Conservation (phyloP, 371 early-diverging fungal genomes). For the Fennellomyces sp. region DNA sequence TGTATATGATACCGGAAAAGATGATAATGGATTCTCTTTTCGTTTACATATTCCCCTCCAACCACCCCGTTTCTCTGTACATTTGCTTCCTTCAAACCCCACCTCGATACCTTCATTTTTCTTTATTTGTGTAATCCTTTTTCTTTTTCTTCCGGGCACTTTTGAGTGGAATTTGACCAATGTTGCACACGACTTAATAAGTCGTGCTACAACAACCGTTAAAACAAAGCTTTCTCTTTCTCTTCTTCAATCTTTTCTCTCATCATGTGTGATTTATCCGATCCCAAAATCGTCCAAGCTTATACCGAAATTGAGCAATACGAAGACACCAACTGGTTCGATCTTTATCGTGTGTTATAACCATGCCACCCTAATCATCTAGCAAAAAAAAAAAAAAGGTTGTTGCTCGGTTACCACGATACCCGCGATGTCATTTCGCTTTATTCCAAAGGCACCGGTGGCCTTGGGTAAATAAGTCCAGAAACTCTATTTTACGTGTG, state of each 20-base stretch:
- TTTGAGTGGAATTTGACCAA: neutral
- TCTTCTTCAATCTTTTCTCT: neutral
- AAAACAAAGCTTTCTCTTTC: neutral
- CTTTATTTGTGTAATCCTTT: neutral
- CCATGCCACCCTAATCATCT: neutral
- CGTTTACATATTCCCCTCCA: conserved; percentile 3
- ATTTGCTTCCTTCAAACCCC: neutral
- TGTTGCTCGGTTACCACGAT: conserved; percentile 72
- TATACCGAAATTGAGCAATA: conserved; percentile 64
- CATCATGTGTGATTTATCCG: conserved; percentile 70
- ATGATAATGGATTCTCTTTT: conserved; percentile 2
- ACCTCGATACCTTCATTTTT: conserved; percentile 8
- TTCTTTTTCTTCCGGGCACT: neutral
- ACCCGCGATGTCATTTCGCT: conserved; percentile 70
- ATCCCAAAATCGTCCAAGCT: conserved; percentile 63
- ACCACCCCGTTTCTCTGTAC: neutral
- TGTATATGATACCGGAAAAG: conserved; percentile 11
- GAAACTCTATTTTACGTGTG: neutral
- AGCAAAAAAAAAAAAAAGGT: conserved; percentile 40
- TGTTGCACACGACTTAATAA: neutral
- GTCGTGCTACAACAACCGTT: neutral
- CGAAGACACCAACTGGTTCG: conserved; percentile 62
- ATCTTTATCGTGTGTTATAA: no score
- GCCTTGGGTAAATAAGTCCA: conserved; percentile 54
- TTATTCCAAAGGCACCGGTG: conserved; percentile 62